Conservation (phyloP, 140 eudicot genomes). For the Erigeron philadelphicus region DNA sequence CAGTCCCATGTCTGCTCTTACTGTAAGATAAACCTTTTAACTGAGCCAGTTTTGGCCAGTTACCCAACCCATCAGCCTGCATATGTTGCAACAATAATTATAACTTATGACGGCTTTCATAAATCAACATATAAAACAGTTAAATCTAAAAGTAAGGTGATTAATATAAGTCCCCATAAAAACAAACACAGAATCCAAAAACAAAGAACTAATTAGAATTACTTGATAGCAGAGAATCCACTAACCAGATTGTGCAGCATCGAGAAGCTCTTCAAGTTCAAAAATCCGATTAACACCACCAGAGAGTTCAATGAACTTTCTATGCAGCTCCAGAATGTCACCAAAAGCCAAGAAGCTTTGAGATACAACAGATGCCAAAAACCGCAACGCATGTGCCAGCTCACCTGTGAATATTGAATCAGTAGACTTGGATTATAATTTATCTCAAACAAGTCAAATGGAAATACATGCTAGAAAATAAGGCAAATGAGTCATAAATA, state of each 20-base stretch:
- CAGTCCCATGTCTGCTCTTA: background rate
- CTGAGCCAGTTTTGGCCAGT: background rate
- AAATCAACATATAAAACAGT: too few relatives aligned
- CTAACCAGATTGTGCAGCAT: constrained; percentile 82
- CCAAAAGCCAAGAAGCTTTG: constrained; percentile 99
- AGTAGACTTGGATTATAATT: background rate
- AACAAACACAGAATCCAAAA: background rate
- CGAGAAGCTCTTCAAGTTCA: constrained; percentile 91
- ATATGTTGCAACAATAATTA: background rate
- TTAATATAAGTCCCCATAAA: background rate
- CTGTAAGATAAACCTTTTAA: background rate
- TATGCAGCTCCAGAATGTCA: constrained; percentile 90
- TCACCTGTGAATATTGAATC: constrained; percentile 47
- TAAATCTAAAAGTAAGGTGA: too few relatives aligned
- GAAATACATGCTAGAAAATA: background rate
- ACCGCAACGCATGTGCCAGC: constrained; percentile 94
- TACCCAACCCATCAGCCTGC: background rate
- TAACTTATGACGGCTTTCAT: background rate
- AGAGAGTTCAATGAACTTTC: constrained; percentile 83
- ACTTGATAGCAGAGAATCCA: constrained; percentile 5
- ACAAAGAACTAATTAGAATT: background rate
- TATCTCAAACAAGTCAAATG: background rate
- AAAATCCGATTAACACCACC: constrained; percentile 91
- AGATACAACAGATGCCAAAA: constrained; percentile 96
- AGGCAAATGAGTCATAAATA: background rate